Conservation (phyloP, 2,329 filamentous ascomycete species). For the Ophiostoma tasmaniense region DNA sequence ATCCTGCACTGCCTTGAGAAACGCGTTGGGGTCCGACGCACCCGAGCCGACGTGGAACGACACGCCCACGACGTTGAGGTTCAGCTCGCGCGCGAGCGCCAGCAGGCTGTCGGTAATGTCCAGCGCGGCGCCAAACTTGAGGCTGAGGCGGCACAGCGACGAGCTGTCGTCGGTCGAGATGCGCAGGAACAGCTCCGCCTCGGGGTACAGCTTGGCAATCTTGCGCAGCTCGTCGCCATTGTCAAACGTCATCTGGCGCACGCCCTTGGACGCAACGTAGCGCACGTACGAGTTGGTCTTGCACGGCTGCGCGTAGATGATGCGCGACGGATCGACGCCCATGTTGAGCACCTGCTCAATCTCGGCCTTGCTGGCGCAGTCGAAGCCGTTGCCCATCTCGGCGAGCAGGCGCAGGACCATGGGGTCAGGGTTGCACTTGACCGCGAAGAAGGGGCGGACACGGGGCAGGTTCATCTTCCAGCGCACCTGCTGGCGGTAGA, state of each 20-base stretch:
- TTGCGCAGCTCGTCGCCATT: constrained; percentile 97
- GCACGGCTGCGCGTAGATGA: constrained; percentile 98
- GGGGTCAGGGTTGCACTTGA: constrained; percentile 97
- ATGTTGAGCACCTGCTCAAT: constrained; percentile 84
- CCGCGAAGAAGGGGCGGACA: constrained; percentile 94
- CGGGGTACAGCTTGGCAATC: constrained; percentile 84
- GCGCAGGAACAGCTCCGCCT: constrained; percentile 83
- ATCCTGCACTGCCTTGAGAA: constrained; percentile 83
- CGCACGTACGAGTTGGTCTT: constrained; percentile 98
- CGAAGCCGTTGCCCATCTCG: constrained; percentile 85
- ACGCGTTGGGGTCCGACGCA: constrained; percentile 85
- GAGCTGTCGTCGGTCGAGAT: constrained; percentile 95
- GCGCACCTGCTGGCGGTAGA: constrained; percentile 96
- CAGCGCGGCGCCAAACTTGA: constrained; percentile 93
- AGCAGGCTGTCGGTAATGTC: constrained; percentile 72
- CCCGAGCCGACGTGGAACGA: constrained; percentile 98
- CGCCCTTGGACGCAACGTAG: constrained; percentile 73
- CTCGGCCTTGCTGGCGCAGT: constrained; percentile 95
- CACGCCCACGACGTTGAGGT: constrained; percentile 86
- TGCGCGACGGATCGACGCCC: constrained; percentile 76
- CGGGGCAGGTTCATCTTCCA: constrained; percentile 93
- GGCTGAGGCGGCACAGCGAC: constrained; percentile 86
- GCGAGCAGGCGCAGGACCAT: constrained; percentile 82
- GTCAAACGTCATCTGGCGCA: constrained; percentile 99
- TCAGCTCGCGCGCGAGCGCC: constrained; percentile 67